A percentile compares a stretch with the other conserved stretches of the same genome.
phyloP scores from a whole-genome alignment of 352 stramenopile genomes.

The Phytophthora aleatoria region DNA sequence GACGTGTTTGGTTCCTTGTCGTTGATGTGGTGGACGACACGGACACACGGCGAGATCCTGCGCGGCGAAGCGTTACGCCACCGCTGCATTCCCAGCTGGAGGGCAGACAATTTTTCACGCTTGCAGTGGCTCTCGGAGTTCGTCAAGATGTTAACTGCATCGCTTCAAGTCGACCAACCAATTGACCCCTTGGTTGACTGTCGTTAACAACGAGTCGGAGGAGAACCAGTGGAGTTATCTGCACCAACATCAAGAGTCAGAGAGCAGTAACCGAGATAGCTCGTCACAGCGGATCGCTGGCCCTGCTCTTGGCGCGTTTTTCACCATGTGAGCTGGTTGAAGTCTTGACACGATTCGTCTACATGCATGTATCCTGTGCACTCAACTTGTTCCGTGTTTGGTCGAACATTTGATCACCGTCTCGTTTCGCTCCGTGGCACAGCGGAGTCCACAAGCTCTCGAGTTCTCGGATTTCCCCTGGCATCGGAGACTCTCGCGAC shows the following conservation, averaged over 20 bases:
- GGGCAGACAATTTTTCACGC: background rate
- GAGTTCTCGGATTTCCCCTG: constrained; percentile 29
- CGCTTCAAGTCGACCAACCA: background rate
- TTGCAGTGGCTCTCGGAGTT: constrained; percentile 23
- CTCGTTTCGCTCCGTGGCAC: constrained; percentile 1
- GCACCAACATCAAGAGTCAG: constrained; percentile 12
- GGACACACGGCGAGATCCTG: constrained; percentile 7
- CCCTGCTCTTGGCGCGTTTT: constrained; percentile 14
- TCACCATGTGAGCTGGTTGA: constrained; percentile 22
- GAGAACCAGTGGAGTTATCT: background rate
- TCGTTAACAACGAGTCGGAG: constrained; percentile 6
- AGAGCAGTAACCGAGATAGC: constrained; percentile 8
- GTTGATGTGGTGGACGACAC: background rate
- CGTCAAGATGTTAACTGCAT: constrained; percentile 14
- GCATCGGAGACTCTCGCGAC: constrained; percentile 14
- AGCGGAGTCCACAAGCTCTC: constrained; percentile 16
- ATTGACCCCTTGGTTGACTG: background rate
- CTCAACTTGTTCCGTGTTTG: constrained; percentile 5
- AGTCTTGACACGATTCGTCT: constrained; percentile 16
- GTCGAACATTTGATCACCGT: constrained; percentile 5
- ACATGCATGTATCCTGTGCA: background rate
- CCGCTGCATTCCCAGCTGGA: constrained; percentile 26
- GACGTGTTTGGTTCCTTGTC: background rate
- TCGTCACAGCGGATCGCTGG: constrained; percentile 16
- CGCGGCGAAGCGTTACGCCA: constrained; percentile 20